These are phyloP conservation scores for Discostella stelligera DNA, from an alignment of 352 stramenopile genomes.

Conservation along the genomic window DNA sequence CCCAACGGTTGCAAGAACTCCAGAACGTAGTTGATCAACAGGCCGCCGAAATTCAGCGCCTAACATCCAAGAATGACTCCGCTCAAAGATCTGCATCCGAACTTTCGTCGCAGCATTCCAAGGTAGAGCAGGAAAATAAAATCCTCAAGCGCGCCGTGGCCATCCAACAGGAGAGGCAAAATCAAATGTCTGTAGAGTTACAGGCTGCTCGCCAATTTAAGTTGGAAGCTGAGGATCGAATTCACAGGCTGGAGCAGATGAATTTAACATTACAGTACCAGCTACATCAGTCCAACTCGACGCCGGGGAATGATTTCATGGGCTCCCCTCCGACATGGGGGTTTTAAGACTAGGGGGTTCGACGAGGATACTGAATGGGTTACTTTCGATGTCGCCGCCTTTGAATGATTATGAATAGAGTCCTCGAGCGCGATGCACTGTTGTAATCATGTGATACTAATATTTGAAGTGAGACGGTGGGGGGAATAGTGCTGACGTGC, in stretches of 20 bases:
- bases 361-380: no score
- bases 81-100: slow-evolving; percentile 31
- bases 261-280: slow-evolving; percentile 76
- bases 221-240: slow-evolving; percentile 61
- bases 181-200: slow-evolving; percentile 63
- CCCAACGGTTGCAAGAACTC: slow-evolving; percentile 52
- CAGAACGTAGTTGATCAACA: slow-evolving; percentile 65
- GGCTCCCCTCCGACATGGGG: slow-evolving; percentile 36
- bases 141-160: slow-evolving; percentile 75
- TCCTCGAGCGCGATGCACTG: no score
- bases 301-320: slow-evolving; percentile 74
- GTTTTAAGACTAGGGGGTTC: neutral
- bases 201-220: slow-evolving; percentile 62
- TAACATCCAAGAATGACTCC: slow-evolving; percentile 65
- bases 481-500: no score
- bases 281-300: slow-evolving; percentile 68
- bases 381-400: no score
- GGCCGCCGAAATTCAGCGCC: slow-evolving; percentile 60
- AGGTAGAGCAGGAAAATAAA: slow-evolving; percentile 71
- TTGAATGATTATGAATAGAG: neutral
- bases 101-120: slow-evolving; percentile 61
- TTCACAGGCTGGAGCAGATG: slow-evolving; percentile 78
- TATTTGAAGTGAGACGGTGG: no score
- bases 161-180: slow-evolving; percentile 78
- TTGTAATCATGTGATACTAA: no score